Evolutionary conservation across 345 rosid genomes (phyloP), one percentile per base, ranked within the genome.

Genomic region (Ceriops tagal): DNA sequence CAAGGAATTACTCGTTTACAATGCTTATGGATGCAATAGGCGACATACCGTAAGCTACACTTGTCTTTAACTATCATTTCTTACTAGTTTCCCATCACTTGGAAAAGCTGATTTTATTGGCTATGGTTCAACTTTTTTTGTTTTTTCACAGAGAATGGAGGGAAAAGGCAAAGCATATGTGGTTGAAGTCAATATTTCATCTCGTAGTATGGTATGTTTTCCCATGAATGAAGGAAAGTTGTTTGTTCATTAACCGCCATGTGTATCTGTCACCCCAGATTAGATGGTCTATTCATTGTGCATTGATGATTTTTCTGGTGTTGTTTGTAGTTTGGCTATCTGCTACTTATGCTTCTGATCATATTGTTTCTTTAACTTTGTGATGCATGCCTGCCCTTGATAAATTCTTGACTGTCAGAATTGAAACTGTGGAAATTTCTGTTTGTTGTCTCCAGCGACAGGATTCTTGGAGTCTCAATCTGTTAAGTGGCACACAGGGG

Each of bases 381-480:
- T 46, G 52, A 46, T 74, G 53, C 30, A 35, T 27, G 49, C 57
- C 8, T 31, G 11, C 37, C 13, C 5, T 13, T 43, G 34, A 59
- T 63, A 26, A 68, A 1, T 10, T 32, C 30, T 49, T 51, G 18
- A 49, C 55, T 56, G n/a, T 53, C 31, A 35, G 27, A 3, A 13
- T 31, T 35, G 53, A 6, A 6, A 13, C 19, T 5, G 15, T 15
- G 19, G 49, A 43, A 43, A 13, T 43, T 43, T 43, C 19, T 43
- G 49, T 16, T 43, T 43, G 49, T 43, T 43, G 49, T 43, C 27
- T 21, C 32, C 10, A 88, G 91, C 83, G 85, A 61, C 89, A 71
- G 77, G 86, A 86, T 76, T 70, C 74, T 69, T 85, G 86, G 92
- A 82, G 88, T 85, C 74, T 85, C 60, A 88, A 85, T 53, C 71